Base-by-base conservation (phyloP, 2,329 filamentous ascomycete genomes). In the Diaporthe batatas region DNA sequence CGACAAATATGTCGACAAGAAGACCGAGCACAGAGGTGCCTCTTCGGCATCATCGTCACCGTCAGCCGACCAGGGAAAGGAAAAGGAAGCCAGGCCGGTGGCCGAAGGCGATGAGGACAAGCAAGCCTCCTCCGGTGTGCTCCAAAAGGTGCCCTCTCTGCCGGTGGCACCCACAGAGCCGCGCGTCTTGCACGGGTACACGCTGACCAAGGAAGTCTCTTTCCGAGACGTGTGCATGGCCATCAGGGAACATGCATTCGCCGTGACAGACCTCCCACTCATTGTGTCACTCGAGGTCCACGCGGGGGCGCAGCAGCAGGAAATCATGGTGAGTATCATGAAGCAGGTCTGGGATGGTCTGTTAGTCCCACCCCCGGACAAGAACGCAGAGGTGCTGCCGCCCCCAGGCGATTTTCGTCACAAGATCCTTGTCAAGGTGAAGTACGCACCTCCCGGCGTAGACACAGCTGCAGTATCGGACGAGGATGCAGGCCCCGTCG, bases 241-340 rank as follows among this genome's bases (percentile, higher is more conserved):
- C 0, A 95, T 98, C 76, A 87, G 90, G 42, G 90, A 97, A 71
- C 90, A 92, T 78, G 95, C 93, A 1, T 98, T 98, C 78, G 83
- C 88, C 3, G 89, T 86, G 5, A 92, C 90, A 25, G 91, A 96
- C 74, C 85, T 97, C 23, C 96, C 96, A 0, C 86, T 99, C n/a
- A 96, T 98, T 73, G 92, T 98, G 77, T 98, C 94, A 79, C 88
- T 99, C 42, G 96, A 99, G 82, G 94, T 98, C 0, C 96, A 98
- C 83, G 95, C 94, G 75, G 87, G 87, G 75, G 83, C 90, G 0
- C 88, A 92, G 72, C 96, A 99, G 82, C 96, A 99, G 81, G 89
- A 93, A 76, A 88, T 92, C 72, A 98, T 98, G 94, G 95, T 98
- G 6, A 88, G 93, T 74, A 97, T 98, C 78, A 98, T 99, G 91